Base-by-base conservation (phyloP, 805 yeast genomes). In the Myxozyma melibiosi region DNA sequence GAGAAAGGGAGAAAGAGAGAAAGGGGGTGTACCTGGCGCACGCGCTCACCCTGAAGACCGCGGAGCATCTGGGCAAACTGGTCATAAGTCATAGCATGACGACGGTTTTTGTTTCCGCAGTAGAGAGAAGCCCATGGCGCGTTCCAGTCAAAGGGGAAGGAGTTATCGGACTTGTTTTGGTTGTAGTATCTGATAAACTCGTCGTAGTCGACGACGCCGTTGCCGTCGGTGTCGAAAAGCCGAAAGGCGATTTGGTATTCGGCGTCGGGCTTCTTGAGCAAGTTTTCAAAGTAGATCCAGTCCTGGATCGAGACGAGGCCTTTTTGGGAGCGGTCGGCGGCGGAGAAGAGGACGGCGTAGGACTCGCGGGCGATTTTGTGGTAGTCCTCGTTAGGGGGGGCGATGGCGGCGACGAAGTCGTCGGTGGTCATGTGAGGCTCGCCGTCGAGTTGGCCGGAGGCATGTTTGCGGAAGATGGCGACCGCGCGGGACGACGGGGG, bases 301-400 rank as follows among this genome's bases (percentile, higher is more conserved):
- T 92, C 97, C 25, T 76, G 70, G 48, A 84, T 75, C 27, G 81
- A 78, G 48, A 89, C 77, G 57, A 78, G 84, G 6, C 97, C 97
- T 63, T 82, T 81, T 54, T 78, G 76, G 38, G 79, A 77, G 57
- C 81, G 81, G 73, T 92, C 98, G 14, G 96, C 89, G 27, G 90
- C 83, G 55, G 86, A 76, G 69, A 87, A 92, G 47, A 92, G 82
- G 58, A 91, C 78, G 4, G 86, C 87, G 70, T 82, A 83, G 3
- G 86, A 79, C 62, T 83, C 78, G 11, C 81, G 74, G 14, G 84
- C 78, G 51, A 84, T 77, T 63, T 77, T 78, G 62, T 79, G 78
- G 64, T 80, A 77, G 67, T 80, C 79, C 65, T 76, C 76, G 49
- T 71, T 61, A 11, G 72, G 70, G 33, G 79, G 79, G 2, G 78